Base-by-base conservation (phyloP, 2,329 filamentous ascomycete genomes). In the Shiraia bambusicola region DNA sequence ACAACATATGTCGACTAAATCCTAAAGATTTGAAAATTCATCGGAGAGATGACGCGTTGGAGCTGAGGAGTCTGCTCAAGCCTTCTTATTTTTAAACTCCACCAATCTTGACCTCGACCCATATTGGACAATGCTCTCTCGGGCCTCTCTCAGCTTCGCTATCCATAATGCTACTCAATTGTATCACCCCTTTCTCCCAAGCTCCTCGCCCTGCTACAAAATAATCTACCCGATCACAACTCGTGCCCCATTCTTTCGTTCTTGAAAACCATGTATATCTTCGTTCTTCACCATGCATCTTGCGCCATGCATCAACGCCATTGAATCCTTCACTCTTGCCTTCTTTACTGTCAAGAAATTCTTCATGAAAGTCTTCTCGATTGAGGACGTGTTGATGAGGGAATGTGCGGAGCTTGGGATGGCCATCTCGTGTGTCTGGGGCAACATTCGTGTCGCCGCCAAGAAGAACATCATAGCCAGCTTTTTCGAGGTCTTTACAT, bases 371-470 rank as follows among this genome's bases (percentile, higher is more conserved):
- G 46, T 81, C 75, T 8, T 58, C 60, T 11, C 77, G 67, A 48
- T 79, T 80, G 5, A 63, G n/a, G 4, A 72, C 69, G 53, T 81
- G 78, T 52, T 78, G 69, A 6, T 50, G 31, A 3, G 74, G 73
- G 29, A 57, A 70, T 0, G 67, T 73, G 9, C 70, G 69, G 22
- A 81, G 58, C 15, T 67, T 70, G 0, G 78, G 77, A 49, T 69
- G 60, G 1, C 76, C 77, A 60, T 77, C 75, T 13, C 72, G 51
- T 3, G 37, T 35, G 10, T 60, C 49, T 14, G 66, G 67, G 4
- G 77, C 77, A 15, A 80, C 65, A 38, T 81, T 80, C 54, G 80
- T 65, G 46, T 80, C 77, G 0, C 78, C 76, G 0, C 73, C 72
- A 0, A 81, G 54, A 3, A 81, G 54, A 1, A 79, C 69, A 4